phyloP scores from a whole-genome alignment of 1,139 yeast species.

The Taiozyma sp. region DNA sequence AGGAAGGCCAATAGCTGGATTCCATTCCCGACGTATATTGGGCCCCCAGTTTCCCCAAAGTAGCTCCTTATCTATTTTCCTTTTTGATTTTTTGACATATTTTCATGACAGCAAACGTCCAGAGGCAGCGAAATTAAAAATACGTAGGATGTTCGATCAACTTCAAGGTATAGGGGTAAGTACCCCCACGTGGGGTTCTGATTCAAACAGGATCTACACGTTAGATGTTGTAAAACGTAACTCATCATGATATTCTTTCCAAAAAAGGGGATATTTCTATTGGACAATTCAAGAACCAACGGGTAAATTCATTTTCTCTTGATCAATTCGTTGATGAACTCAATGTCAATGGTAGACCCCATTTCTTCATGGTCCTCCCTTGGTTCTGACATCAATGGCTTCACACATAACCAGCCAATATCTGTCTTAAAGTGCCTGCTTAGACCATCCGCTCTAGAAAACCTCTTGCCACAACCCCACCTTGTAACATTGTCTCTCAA shows the following conservation, averaged over 20 bases:
- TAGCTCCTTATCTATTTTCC: no score
- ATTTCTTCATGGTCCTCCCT: slow-evolving; percentile 15
- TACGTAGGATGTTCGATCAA: no score
- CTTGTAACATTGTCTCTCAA: slow-evolving; percentile 43
- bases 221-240: not conserved
- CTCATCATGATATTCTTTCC: not conserved
- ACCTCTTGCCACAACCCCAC: slow-evolving; percentile 59
- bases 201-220: not conserved
- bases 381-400: slow-evolving; percentile 51
- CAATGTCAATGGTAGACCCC: not conserved
- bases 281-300: not conserved
- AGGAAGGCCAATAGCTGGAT: no score
- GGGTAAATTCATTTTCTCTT: not conserved
- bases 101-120: no score
- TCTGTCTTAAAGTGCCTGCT: slow-evolving; percentile 56
- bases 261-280: not conserved
- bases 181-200: no score
- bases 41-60: no score
- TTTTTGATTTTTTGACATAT: no score
- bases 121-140: no score
- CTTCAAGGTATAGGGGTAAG: no score
- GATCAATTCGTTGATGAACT: slow-evolving; percentile 2
- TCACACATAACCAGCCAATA: slow-evolving; percentile 53
- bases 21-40: no score
- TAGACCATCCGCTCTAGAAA: slow-evolving; percentile 55